Conservation (phyloP, 2,329 filamentous ascomycete species). For the Aspergillus ibericus region DNA sequence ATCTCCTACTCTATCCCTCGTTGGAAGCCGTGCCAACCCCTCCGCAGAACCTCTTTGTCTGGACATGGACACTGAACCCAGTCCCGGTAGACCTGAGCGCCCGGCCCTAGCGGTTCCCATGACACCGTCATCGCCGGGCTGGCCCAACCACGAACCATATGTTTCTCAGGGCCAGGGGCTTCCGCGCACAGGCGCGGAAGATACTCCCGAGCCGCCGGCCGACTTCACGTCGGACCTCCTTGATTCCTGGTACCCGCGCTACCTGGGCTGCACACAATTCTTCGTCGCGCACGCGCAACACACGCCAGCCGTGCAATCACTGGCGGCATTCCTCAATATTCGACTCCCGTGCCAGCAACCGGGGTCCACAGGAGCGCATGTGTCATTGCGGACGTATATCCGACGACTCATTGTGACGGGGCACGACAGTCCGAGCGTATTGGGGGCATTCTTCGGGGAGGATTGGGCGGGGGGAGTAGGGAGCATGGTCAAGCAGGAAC, state of each 20-base stretch:
- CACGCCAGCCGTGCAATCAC: constrained; percentile 73
- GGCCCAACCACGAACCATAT: not conserved
- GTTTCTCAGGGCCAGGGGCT: not conserved
- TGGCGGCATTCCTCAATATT: constrained; percentile 91
- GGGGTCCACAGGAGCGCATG: constrained; percentile 24
- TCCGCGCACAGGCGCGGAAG: not conserved
- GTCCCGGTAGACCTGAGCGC: constrained; percentile 24
- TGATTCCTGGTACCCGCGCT: constrained; percentile 86
- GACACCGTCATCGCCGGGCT: not conserved
- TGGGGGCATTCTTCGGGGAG: constrained; percentile 91
- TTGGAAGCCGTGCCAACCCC: constrained; percentile 4
- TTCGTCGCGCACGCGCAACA: constrained; percentile 89
- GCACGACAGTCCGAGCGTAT: constrained; percentile 77
- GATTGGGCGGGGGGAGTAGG: constrained; percentile 80
- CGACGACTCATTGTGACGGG: constrained; percentile 91
- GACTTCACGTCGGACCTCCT: constrained; percentile 58
- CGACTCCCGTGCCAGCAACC: constrained; percentile 76
- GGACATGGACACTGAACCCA: constrained; percentile 31
- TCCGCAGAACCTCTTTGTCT: constrained; percentile 26
- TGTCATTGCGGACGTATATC: constrained; percentile 82
- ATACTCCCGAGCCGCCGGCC: not conserved
- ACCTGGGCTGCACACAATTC: constrained; percentile 80
- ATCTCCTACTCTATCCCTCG: not conserved
- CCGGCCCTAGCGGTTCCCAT: not conserved
- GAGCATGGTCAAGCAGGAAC: constrained; percentile 79